Evolutionary conservation across 192 early-diverging fungal genomes (phyloP), one percentile per base, ranked within the genome.

Genomic region (Rhizophagus prolifer): DNA sequence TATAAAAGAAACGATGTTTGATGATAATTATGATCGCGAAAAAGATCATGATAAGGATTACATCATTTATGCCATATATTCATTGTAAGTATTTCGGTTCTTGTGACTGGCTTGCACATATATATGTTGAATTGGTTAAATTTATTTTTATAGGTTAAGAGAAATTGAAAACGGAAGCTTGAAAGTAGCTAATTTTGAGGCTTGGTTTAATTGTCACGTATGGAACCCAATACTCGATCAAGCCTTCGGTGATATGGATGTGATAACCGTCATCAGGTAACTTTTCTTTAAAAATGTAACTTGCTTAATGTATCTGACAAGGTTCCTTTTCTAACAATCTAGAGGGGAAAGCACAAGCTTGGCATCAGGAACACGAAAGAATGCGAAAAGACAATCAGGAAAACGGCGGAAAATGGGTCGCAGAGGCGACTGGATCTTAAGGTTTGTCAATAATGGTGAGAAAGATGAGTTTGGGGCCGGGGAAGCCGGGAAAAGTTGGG

Each of bases 41-140:
- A 77, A 69, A 12, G 28, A 77, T 50, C 41, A 77, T 34, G 38
- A 25, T 69, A 69, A 41, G 26, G 69, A 78, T 30, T 78, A 78
- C 58, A 78, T 78, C 2, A 41, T 69, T 46, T 71, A 28, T 78
- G 77, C 67, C 59, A 10, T 76, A 34, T 47, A 78, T 78, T 71
- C 65, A n/a, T 47, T 77, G 65, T 69, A 77, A 69, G 66, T 65
- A 34, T 69, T 77, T 58, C 12, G 23, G 50, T 72, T 19, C 28
- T 72, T 54, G 46, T 54, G 50, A 54, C 5, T 63, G 10, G 4
- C 67, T 67, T 44, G n/a, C 38, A 50, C 28, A 65, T 75, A 12
- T 47, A 78, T 64, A 34, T 64, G 59, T 25, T 46, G 47, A 47
- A 31, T 47, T 25, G 30, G 13, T 25, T 54, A 36, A 50, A 59